phyloP scores from a whole-genome alignment of 805 yeast species.

The Hemisphaericaspora nanyangensis region DNA sequence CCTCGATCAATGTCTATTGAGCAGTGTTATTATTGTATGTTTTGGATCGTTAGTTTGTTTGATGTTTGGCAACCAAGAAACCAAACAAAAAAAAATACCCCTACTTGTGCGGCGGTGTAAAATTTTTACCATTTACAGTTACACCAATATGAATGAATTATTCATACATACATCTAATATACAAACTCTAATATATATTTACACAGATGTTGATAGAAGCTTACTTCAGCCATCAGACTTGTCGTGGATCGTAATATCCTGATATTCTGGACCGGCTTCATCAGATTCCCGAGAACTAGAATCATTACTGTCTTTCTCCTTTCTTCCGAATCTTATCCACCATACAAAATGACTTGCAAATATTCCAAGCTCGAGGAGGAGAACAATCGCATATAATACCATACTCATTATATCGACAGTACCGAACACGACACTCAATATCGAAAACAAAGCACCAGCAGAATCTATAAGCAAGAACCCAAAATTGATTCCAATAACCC shows the following conservation, averaged over 20 bases:
- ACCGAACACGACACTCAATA: conserved; percentile 53
- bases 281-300: not conserved
- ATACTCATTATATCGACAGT: conserved; percentile 76
- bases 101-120: no score
- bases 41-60: no score
- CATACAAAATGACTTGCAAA: conserved; percentile 67
- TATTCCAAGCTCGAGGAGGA: conserved; percentile 74
- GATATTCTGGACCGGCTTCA: not conserved
- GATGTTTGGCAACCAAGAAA: no score
- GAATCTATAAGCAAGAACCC: conserved; percentile 72
- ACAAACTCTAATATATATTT: no score
- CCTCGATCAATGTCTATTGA: no score
- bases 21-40: no score
- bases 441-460: conserved; percentile 74
- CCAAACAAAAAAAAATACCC: no score
- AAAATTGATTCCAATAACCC: conserved; percentile 88
- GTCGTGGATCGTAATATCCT: not conserved
- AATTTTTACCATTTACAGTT: no score
- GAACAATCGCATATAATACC: conserved; percentile 68
- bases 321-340: conserved; percentile 41
- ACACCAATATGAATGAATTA: no score
- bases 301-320: conserved; percentile 19
- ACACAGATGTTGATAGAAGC: no score
- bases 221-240: not conserved
- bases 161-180: no score